These are phyloP conservation scores for Termitomyces sp. DNA, from an alignment of 1,284 basidiomycete species.

Conservation along the genomic window DNA sequence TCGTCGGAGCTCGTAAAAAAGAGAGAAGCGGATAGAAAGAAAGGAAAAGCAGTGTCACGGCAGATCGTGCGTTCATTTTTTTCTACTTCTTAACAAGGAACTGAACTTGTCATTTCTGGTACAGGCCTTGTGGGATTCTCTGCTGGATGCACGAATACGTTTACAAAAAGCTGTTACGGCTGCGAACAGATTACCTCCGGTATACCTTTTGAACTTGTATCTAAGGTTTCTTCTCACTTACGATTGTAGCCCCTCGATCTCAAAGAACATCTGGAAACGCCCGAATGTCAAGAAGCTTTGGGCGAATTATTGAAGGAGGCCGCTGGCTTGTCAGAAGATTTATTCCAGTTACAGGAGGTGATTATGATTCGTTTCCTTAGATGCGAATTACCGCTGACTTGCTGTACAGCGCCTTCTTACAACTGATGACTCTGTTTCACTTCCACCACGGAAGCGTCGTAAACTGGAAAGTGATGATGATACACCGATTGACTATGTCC, in stretches of 20 bases:
- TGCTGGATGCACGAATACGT: constrained; percentile 85
- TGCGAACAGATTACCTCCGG: constrained; percentile 57
- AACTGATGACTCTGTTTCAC: constrained; percentile 41
- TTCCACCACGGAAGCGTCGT: constrained; percentile 58
- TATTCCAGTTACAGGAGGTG: constrained; percentile 67
- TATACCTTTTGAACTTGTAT: constrained; percentile 24
- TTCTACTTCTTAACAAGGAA: constrained; percentile 9
- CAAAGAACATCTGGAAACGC: constrained; percentile 21
- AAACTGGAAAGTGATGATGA: constrained; percentile 34
- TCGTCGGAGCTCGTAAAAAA: constrained; percentile 11
- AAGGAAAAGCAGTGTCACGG: constrained; percentile 77
- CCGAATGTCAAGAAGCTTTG: constrained; percentile 35
- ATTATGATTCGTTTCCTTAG: background rate
- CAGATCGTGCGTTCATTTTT: constrained; percentile 58
- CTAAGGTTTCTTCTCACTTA: constrained; percentile 10
- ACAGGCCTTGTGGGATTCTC: constrained; percentile 77
- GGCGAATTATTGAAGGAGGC: constrained; percentile 56
- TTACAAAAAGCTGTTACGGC: constrained; percentile 75
- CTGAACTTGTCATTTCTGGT: background rate
- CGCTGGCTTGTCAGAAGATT: constrained; percentile 53
- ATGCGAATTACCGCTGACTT: constrained; percentile 2
- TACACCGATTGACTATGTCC: constrained; percentile 29
- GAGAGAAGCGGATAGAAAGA: constrained; percentile 53
- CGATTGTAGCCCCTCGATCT: constrained; percentile 29
- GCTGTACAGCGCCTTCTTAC: constrained; percentile 38